Percentiles rank a stretch among this genome's conserved stretches.
Conservation (phyloP, 2,329 filamentous ascomycete genomes). For the Colletotrichum sp. region DNA sequence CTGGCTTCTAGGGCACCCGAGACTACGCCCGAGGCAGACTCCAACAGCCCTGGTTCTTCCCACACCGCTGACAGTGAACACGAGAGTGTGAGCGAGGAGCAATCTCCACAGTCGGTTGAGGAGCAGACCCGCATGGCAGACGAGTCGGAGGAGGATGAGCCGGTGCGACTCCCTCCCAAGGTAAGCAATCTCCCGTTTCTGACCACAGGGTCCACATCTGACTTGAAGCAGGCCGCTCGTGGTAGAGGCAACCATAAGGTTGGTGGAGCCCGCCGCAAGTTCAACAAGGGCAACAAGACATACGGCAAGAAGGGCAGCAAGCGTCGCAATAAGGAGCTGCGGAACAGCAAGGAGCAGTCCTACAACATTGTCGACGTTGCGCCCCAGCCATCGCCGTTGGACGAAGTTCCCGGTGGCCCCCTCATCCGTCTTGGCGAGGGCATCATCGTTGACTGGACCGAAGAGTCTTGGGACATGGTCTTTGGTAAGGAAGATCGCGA, state of each 20-base stretch:
- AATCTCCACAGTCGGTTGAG: slow-evolving; percentile 28
- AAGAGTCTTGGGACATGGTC: slow-evolving; percentile 71
- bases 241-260: slow-evolving; percentile 14
- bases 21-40: slow-evolving; percentile 42
- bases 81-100: slow-evolving; percentile 59
- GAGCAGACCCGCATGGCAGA: slow-evolving; percentile 61
- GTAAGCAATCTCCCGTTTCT: slow-evolving; percentile 29
- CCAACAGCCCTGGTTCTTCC: slow-evolving; percentile 52
- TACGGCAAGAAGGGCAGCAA: slow-evolving; percentile 57
- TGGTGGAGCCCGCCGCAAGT: slow-evolving; percentile 47
- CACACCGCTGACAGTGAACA: slow-evolving; percentile 55
- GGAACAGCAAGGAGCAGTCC: slow-evolving; percentile 39
- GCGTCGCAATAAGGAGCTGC: slow-evolving; percentile 48
- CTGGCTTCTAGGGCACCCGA: slow-evolving; percentile 51
- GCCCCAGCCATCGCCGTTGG: slow-evolving; percentile 23
- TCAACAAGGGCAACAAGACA: slow-evolving; percentile 48
- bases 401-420: slow-evolving; percentile 53
- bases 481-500: slow-evolving; percentile 57
- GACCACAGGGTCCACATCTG: not conserved
- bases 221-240: slow-evolving; percentile 15
- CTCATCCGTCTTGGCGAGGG: slow-evolving; percentile 83
- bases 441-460: slow-evolving; percentile 85
- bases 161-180: slow-evolving; percentile 33
- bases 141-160: slow-evolving; percentile 64
- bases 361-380: slow-evolving; percentile 30